These are phyloP conservation scores for Chloroidium sp. DNA, from an alignment of 163 green algal species.

Conservation along the genomic window DNA sequence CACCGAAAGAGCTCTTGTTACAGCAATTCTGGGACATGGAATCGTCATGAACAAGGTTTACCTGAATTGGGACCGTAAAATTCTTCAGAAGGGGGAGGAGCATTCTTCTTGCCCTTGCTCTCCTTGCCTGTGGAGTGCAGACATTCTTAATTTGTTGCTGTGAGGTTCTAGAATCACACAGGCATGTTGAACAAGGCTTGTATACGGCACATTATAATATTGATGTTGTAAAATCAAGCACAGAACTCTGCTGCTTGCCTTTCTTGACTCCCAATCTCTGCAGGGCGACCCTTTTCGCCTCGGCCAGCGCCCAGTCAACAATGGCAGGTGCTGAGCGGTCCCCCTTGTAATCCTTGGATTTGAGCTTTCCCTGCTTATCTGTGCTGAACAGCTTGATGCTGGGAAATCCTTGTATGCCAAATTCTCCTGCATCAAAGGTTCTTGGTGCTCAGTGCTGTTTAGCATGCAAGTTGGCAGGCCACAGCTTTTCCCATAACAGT, in stretches of 20 bases:
- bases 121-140: not conserved
- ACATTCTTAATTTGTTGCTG: not conserved
- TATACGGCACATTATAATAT: no score
- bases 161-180: not conserved
- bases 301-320: conserved; percentile 58
- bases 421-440: conserved; percentile 10
- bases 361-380: conserved; percentile 16
- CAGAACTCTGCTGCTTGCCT: not conserved
- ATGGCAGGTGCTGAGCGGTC: conserved; percentile 66
- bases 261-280: conserved; percentile 51
- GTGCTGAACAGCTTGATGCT: conserved; percentile 80
- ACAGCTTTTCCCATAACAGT: no score
- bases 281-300: conserved; percentile 55
- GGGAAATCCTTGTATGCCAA: conserved; percentile 67
- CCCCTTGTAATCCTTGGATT: conserved; percentile 50
- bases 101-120: not conserved
- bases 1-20: not conserved
- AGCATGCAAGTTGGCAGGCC: no score
- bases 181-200: no score
- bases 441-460: not conserved
- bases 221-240: not conserved
- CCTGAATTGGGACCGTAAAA: not conserved
- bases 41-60: not conserved
- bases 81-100: not conserved
- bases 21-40: not conserved